Percentiles rank a stretch among this genome's conserved stretches.
These are phyloP conservation scores for Escallonia rubra DNA, from an alignment of 129 eudicot genomes.

Conservation along the genomic window DNA sequence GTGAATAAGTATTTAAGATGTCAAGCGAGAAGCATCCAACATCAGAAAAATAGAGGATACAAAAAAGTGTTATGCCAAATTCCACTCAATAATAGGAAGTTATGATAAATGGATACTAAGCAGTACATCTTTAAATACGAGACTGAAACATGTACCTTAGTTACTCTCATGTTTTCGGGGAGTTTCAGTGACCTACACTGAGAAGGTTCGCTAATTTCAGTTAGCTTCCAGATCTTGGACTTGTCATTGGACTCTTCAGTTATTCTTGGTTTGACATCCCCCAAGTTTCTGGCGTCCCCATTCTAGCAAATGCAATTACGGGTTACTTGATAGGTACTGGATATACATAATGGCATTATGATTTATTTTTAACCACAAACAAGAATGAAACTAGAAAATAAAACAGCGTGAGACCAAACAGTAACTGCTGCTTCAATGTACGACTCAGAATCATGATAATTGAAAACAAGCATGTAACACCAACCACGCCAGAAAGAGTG, in stretches of 20 bases:
- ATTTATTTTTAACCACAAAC: conserved; percentile 1
- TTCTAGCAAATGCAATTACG: conserved; percentile 33
- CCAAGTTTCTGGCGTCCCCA: conserved; percentile 63
- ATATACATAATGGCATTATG: neutral
- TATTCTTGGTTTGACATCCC: conserved; percentile 81
- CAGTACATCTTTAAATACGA: neutral
- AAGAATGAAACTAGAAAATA: neutral
- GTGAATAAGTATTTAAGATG: neutral
- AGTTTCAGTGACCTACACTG: conserved; percentile 81
- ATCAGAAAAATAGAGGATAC: neutral
- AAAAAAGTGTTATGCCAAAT: neutral
- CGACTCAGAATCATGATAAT: conserved; percentile 3
- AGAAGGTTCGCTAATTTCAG: conserved; percentile 74
- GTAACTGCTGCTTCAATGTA: neutral
- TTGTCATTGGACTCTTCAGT: conserved; percentile 80
- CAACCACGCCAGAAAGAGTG: conserved; percentile 58
- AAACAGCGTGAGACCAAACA: neutral
- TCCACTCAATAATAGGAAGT: neutral
- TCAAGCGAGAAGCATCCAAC: neutral
- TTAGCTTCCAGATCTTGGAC: conserved; percentile 77
- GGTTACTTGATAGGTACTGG: neutral
- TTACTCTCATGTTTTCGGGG: conserved; percentile 78
- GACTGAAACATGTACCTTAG: conserved; percentile 44
- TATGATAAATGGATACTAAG: neutral
- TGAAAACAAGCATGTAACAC: conserved; percentile 23